Evolutionary conservation across 495 filamentous ascomycete genomes (phyloP).

Genomic region (Physcia stellaris): DNA sequence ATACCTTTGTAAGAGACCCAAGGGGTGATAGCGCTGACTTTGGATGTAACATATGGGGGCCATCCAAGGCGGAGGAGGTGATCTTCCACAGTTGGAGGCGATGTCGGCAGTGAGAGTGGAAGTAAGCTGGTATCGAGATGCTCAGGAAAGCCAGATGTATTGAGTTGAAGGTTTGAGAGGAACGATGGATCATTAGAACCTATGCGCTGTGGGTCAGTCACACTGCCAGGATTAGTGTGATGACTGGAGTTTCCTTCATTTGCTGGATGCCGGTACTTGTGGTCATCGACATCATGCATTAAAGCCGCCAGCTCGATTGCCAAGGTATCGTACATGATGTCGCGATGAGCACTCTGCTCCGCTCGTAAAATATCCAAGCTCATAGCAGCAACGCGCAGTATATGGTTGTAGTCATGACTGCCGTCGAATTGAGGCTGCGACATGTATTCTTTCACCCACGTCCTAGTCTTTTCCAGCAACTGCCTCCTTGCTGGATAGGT

Average conservation of each 20-base stretch:
- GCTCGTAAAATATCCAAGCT: constrained; percentile 40
- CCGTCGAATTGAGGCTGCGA: constrained; percentile 49
- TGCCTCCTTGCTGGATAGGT: too few relatives aligned
- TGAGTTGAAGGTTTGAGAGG: background rate
- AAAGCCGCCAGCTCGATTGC: constrained; percentile 10
- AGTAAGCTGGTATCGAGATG: too few relatives aligned
- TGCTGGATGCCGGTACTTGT: too few relatives aligned
- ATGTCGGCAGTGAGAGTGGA: background rate
- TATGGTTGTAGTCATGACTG: constrained; percentile 76
- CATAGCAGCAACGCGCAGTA: constrained; percentile 62
- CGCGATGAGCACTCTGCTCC: constrained; percentile 8
- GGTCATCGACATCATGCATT: constrained; percentile 16
- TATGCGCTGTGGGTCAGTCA: background rate
- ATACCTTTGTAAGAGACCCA: constrained; percentile 9
- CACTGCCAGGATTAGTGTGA: too few relatives aligned
- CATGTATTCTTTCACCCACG: constrained; percentile 62
- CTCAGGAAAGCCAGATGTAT: too few relatives aligned
- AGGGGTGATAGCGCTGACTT: constrained; percentile 5
- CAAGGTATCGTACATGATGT: constrained; percentile 5
- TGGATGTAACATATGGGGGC: constrained; percentile 7
- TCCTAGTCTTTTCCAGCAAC: constrained; percentile 4
- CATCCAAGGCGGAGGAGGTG: constrained; percentile 7
- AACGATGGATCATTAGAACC: background rate
- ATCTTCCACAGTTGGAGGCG: background rate
- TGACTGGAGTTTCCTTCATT: too few relatives aligned